Percentiles rank a stretch among this genome's conserved stretches.
Evolutionary conservation across 805 yeast species (phyloP).

Genomic region (Schwanniomyces vanrijiae): DNA sequence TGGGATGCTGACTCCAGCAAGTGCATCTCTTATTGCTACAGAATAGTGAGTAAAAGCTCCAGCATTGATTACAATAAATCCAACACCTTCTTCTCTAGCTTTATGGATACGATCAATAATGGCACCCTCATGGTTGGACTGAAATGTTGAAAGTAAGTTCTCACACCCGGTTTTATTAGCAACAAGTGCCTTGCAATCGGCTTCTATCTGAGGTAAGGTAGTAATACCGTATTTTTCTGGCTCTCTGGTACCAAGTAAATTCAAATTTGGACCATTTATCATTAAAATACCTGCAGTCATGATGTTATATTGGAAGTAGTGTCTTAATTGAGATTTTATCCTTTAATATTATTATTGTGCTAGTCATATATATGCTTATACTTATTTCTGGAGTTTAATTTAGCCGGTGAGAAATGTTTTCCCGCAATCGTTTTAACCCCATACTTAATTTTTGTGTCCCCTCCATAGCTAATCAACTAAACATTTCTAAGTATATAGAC

Average conservation of each 20-base stretch:
- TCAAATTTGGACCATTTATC: slow-evolving; percentile 51
- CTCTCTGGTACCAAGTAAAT: slow-evolving; percentile 48
- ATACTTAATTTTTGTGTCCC: not conserved
- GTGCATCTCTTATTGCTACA: slow-evolving; percentile 50
- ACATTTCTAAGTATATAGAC: not conserved
- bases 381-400: not conserved
- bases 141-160: slow-evolving; percentile 34
- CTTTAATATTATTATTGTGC: not conserved
- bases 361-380: not conserved
- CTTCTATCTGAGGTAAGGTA: slow-evolving; percentile 42
- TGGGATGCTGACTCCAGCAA: slow-evolving; percentile 48
- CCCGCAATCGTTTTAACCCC: not conserved
- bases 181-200: slow-evolving; percentile 35
- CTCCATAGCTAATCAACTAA: not conserved
- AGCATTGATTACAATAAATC: slow-evolving; percentile 49
- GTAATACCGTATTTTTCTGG: slow-evolving; percentile 54
- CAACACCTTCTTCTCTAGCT: slow-evolving; percentile 43
- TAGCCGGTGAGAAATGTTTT: not conserved
- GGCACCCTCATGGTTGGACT: slow-evolving; percentile 47
- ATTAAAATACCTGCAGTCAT: slow-evolving; percentile 33
- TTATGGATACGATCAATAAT: slow-evolving; percentile 48
- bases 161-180: slow-evolving; percentile 25
- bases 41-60: slow-evolving; percentile 56
- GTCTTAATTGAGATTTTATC: not conserved
- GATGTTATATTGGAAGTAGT: not conserved